Evolutionary conservation across 2,329 filamentous ascomycete species (phyloP).

Genomic region (Chrysoporthe austroafricana): DNA sequence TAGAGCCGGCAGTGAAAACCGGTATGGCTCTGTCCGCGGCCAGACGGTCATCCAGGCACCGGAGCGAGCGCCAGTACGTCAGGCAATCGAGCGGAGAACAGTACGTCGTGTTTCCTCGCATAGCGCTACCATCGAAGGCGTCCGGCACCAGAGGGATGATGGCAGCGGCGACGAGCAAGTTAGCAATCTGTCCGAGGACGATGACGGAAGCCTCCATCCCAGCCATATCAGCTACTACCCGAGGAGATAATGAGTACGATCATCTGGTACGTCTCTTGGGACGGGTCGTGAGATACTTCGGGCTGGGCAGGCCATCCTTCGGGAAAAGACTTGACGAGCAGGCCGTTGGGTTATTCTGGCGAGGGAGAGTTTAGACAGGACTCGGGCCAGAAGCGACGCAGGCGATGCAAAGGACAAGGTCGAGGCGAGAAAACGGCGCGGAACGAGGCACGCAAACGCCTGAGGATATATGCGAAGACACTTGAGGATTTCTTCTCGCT

Average conservation of each 20-base stretch:
- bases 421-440: no score
- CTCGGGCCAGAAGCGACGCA: no score
- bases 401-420: no score
- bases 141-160: not conserved
- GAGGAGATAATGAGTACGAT: not conserved
- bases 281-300: not conserved
- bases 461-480: no score
- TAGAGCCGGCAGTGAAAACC: not conserved
- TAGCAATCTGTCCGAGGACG: not conserved
- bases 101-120: not conserved
- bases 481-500: no score
- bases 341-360: not conserved
- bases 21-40: no score
- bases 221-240: not conserved
- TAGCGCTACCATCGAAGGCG: not conserved
- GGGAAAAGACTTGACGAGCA: not conserved
- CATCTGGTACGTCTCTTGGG: not conserved
- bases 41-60: not conserved
- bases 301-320: not conserved
- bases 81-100: no score
- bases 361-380: not conserved
- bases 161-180: not conserved
- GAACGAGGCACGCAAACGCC: no score
- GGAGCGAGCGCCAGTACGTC: no score
- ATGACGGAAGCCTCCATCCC: not conserved